Evolutionary conservation across 495 filamentous ascomycete genomes (phyloP).

Genomic region (Neurospora tetraspora): DNA sequence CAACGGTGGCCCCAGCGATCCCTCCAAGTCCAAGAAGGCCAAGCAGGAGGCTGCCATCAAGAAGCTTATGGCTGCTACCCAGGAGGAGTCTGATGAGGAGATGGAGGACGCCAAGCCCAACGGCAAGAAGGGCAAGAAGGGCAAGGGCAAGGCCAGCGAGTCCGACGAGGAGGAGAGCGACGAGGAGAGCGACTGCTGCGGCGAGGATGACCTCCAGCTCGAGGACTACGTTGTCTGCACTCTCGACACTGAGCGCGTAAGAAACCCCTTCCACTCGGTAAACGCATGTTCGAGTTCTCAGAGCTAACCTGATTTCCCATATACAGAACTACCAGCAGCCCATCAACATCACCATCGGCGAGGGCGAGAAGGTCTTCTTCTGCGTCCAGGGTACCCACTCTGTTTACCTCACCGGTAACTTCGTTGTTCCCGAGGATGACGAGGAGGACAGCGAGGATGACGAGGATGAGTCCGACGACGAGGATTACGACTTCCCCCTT

Average conservation of each 20-base stretch:
- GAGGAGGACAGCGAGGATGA: conserved; percentile 42
- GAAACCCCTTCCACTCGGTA: conserved; percentile 3
- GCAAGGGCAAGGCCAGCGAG: conserved; percentile 66
- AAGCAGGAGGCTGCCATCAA: conserved; percentile 57
- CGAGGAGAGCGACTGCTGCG: conserved; percentile 38
- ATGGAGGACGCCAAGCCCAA: conserved; percentile 52
- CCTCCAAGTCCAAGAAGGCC: conserved; percentile 75
- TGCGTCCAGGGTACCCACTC: conserved; percentile 81
- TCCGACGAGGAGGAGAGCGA: conserved; percentile 47
- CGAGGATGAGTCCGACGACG: conserved; percentile 57
- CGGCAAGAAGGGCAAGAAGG: conserved; percentile 41
- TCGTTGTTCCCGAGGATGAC: conserved; percentile 52
- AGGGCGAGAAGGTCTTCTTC: conserved; percentile 86
- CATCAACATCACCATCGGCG: conserved; percentile 80
- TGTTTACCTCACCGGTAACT: conserved; percentile 91
- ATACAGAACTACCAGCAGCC: conserved; percentile 82
- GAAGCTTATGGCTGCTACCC: conserved; percentile 60
- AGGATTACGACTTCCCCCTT: conserved; percentile 73
- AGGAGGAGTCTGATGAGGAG: conserved; percentile 45
- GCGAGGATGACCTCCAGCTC: conserved; percentile 55
- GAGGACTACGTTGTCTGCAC: conserved; percentile 93
- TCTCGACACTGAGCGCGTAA: conserved; percentile 61
- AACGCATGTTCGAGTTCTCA: not conserved
- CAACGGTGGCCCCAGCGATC: conserved; percentile 85
- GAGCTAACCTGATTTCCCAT: not conserved